Evolutionary conservation across 768 basidiomycete genomes (phyloP).

Genomic region (Pulveroboletus sp.): DNA sequence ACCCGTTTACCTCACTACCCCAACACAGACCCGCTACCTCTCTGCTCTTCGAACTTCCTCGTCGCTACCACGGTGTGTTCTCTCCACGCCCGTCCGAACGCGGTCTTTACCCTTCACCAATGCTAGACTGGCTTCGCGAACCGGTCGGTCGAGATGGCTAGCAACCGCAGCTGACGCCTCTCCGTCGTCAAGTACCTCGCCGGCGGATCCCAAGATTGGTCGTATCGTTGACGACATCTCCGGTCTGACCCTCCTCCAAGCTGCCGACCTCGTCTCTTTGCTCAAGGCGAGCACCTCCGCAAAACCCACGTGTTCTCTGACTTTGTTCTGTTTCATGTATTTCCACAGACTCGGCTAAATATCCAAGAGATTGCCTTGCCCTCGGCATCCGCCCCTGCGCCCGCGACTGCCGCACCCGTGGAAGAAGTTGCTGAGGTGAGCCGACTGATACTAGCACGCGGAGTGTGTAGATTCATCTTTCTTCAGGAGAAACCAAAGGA

Average conservation of each 20-base stretch:
- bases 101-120: not conserved
- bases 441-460: not conserved
- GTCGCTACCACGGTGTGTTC: constrained; percentile 13
- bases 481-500: constrained; percentile 92
- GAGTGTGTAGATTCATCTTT: not conserved
- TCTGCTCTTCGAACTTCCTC: constrained; percentile 16
- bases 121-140: constrained; percentile 23
- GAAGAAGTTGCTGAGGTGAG: constrained; percentile 69
- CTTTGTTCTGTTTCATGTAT: not conserved
- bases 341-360: constrained; percentile 76
- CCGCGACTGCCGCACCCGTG: constrained; percentile 50
- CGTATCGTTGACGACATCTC: constrained; percentile 95
- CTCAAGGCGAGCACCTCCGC: constrained; percentile 65
- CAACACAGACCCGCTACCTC: constrained; percentile 21
- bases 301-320: not conserved
- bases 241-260: constrained; percentile 83
- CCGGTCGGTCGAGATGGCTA: constrained; percentile 50
- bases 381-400: constrained; percentile 60
- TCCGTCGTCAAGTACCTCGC: constrained; percentile 38
- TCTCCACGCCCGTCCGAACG: no score
- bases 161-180: constrained; percentile 49
- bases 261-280: constrained; percentile 87
- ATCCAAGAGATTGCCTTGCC: constrained; percentile 98
- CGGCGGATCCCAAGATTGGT: constrained; percentile 62
- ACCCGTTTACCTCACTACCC: not conserved